Conservation (phyloP, 2,329 filamentous ascomycete genomes). For the Alternaria infectoria region DNA sequence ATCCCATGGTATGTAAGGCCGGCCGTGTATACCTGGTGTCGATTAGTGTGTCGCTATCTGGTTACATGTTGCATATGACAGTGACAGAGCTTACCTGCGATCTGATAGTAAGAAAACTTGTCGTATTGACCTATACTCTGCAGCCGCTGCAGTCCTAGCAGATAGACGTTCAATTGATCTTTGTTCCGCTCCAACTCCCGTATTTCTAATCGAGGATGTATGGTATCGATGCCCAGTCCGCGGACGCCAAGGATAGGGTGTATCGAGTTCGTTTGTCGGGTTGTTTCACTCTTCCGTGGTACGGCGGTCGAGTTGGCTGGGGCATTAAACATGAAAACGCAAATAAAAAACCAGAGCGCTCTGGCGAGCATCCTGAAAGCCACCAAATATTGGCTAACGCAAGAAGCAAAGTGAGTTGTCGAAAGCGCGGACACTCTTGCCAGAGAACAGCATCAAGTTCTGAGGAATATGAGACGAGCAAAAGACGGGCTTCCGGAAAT, state of each 20-base stretch:
- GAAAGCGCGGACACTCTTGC: neutral
- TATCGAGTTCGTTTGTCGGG: neutral
- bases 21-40: constrained; percentile 75
- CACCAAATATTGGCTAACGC: neutral
- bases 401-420: neutral
- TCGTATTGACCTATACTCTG: neutral
- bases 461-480: neutral
- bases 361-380: neutral
- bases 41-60: constrained; percentile 38
- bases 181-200: neutral
- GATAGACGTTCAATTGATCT: neutral
- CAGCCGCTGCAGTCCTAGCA: neutral
- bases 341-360: neutral
- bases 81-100: neutral
- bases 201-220: neutral
- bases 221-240: neutral
- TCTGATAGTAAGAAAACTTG: neutral
- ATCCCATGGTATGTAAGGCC: constrained; percentile 67
- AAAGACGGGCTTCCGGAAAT: neutral
- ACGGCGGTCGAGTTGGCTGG: neutral
- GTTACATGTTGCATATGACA: neutral
- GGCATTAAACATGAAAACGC: neutral
- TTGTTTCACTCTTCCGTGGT: neutral
- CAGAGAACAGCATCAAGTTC: neutral
- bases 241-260: neutral